Evolutionary conservation across 169 alveolate genomes (phyloP).

Genomic region (Cryptosporidium parvum): DNA sequence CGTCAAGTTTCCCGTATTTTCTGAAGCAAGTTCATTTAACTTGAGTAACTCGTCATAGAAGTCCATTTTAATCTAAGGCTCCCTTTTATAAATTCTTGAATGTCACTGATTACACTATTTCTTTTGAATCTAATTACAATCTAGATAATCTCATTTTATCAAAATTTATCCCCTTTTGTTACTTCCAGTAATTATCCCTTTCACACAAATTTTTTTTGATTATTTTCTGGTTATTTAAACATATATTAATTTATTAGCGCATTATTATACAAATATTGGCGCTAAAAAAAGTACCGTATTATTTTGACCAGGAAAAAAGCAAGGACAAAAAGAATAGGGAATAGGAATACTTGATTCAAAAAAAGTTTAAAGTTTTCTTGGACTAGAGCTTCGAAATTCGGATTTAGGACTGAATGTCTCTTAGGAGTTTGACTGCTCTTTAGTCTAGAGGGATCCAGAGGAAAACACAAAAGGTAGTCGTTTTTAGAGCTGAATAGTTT

Average conservation of each 20-base stretch:
- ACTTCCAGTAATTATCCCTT: not conserved
- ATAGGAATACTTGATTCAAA: not conserved
- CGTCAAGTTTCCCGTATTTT: slow-evolving; percentile 14
- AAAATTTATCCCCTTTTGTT: not conserved
- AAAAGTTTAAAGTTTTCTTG: not conserved
- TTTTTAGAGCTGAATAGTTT: not conserved
- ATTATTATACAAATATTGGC: not conserved
- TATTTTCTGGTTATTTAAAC: not conserved
- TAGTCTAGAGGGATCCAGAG: not conserved
- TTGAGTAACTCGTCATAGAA: slow-evolving; percentile 10
- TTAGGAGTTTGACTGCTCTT: not conserved
- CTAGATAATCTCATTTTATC: not conserved
- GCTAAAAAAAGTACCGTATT: slow-evolving; percentile 9
- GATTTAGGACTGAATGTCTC: not conserved
- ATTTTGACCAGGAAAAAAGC: slow-evolving; percentile 10
- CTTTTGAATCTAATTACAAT: not conserved
- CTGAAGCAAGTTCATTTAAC: slow-evolving; percentile 10
- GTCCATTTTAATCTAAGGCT: slow-evolving; percentile 6
- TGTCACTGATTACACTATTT: not conserved
- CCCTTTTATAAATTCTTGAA: not conserved
- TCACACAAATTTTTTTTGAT: not conserved
- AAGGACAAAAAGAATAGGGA: not conserved
- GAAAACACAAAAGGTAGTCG: not conserved
- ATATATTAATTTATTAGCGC: not conserved
- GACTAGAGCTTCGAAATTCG: not conserved